Evolutionary conservation across 2,329 filamentous ascomycete species (phyloP).

Genomic region (Phialocephala subalpina): DNA sequence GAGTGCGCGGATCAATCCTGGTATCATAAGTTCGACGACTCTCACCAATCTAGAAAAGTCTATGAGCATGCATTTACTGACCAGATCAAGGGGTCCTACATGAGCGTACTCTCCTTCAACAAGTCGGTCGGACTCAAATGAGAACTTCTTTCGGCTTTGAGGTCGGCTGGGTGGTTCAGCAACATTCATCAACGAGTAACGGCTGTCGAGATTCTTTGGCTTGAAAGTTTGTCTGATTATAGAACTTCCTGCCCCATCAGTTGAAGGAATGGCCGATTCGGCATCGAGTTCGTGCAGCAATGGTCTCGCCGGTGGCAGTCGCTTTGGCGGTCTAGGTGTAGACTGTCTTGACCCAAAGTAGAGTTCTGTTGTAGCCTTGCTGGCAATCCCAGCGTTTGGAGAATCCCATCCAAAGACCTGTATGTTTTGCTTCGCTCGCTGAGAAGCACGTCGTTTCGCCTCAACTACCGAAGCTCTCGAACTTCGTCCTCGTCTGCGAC

Average conservation of each 20-base stretch:
- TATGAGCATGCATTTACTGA: conserved; percentile 20
- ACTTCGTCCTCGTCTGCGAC: conserved; percentile 20
- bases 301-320: background rate
- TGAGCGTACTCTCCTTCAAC: conserved; percentile 29
- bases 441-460: conserved; percentile 30
- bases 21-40: conserved; percentile 30
- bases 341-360: background rate
- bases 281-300: background rate
- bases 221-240: conserved; percentile 19
- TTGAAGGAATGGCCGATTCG: conserved; percentile 23
- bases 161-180: conserved; percentile 29
- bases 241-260: conserved; percentile 34
- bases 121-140: conserved; percentile 12
- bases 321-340: background rate
- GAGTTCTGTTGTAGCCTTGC: conserved; percentile 21
- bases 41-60: background rate
- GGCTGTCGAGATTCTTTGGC: conserved; percentile 16
- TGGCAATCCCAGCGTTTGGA: conserved; percentile 22
- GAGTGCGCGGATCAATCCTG: conserved; percentile 31
- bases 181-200: conserved; percentile 36
- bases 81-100: conserved; percentile 29
- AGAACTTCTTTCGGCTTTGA: conserved; percentile 10
- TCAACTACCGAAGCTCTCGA: conserved; percentile 26
- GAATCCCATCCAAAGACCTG: conserved; percentile 36
- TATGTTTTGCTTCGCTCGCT: conserved; percentile 31